Conservation (phyloP, 495 filamentous ascomycete species). For the Aeminium ludgeri region DNA sequence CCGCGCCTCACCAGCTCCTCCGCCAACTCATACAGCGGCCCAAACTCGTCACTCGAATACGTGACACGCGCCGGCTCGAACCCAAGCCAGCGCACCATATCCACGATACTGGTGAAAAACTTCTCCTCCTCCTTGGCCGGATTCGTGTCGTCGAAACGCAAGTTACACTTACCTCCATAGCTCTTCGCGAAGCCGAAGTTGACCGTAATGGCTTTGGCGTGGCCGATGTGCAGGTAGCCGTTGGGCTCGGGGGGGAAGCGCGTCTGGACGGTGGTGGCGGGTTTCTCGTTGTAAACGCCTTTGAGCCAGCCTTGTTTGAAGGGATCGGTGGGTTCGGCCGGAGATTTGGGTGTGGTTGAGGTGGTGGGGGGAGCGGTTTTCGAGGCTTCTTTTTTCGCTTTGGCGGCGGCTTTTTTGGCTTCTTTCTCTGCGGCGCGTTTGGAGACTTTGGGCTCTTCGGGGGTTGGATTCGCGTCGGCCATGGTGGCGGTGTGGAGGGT, state of each 20-base stretch:
- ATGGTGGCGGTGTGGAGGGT: neutral
- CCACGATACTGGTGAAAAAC: constrained; percentile 27
- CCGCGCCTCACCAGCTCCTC: constrained; percentile 63
- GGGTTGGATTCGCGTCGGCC: constrained; percentile 1
- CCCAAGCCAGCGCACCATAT: constrained; percentile 31
- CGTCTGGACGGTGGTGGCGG: constrained; percentile 48
- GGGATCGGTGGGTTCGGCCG: constrained; percentile 41
- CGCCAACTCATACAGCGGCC: constrained; percentile 69
- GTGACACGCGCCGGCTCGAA: constrained; percentile 46
- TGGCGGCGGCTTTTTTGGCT: constrained; percentile 18
- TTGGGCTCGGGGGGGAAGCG: constrained; percentile 90
- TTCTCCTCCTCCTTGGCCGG: constrained; percentile 30
- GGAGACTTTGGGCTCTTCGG: constrained; percentile 16
- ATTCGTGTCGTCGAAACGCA: constrained; percentile 32
- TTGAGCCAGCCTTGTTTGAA: constrained; percentile 76
- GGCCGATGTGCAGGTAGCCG: constrained; percentile 72
- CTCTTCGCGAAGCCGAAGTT: constrained; percentile 91
- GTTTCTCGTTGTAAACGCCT: constrained; percentile 62
- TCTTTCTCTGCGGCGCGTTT: constrained; percentile 20
- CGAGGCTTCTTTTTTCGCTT: constrained; percentile 20
- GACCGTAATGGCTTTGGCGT: constrained; percentile 89
- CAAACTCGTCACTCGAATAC: constrained; percentile 69
- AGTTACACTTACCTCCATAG: constrained; percentile 56
- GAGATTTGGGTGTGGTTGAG: constrained; percentile 18
- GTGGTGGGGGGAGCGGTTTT: constrained; percentile 7